Evolutionary conservation across 805 yeast genomes (phyloP), one percentile per base, ranked within the genome.

Genomic region (Torulaspora indica): DNA sequence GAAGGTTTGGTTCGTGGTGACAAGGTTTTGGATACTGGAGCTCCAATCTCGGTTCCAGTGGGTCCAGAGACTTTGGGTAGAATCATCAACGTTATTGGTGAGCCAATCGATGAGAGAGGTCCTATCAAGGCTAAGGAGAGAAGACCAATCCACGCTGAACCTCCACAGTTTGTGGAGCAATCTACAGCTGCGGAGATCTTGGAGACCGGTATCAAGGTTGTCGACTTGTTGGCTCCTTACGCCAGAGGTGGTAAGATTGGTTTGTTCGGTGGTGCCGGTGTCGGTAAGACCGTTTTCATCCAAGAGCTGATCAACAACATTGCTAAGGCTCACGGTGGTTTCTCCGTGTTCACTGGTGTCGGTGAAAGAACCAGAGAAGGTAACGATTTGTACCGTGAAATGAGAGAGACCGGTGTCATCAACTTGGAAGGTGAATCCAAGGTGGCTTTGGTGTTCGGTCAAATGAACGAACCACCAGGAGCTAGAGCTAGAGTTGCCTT

Each of bases 201-300:
- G 70, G 98, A 90, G 79, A 91, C 98, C 58, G 97, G 98, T 88
- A 91, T 91, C 73, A 91, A 91, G 82, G 98, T 91, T 74, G 98
- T 91, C 77, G 98, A 91, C 73, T 80, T 91, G 70, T 82, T 91
- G 61, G 98, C 98, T 63, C 98, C 98, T 64, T 91, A 91, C 80
- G 98, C 98, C 71, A 89, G 97, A 87, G 98, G 98, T 87, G 98
- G 98, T 87, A 91, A 91, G 84, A 91, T 91, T 88, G 98, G 98
- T 84, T 83, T 91, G 70, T 91, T 91, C 85, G 98, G 98, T 81
- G 98, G 98, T 91, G 98, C 98, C 75, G 98, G 98, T 91, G 98
- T 91, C 86, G 98, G 98, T 78, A 91, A 91, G 78, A 91, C 98
- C 75, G 98, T 91, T 56, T 91, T 91, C 78, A 91, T 91, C 77